Conservation (phyloP, 495 filamentous ascomycete species). For the Aspergillus cristatus region DNA sequence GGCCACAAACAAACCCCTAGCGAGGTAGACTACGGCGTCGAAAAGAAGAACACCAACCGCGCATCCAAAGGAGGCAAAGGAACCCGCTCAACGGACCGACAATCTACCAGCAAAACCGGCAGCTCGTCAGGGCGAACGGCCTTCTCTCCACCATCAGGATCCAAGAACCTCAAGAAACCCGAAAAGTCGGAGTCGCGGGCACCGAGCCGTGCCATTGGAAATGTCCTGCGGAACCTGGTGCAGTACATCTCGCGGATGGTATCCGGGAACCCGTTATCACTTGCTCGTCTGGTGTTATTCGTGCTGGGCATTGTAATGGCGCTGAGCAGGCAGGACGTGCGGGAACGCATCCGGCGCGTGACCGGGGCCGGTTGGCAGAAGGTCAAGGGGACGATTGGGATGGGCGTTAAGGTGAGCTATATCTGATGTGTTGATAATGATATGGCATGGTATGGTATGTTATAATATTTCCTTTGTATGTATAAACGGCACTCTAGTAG, state of each 20-base stretch:
- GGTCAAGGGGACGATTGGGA: constrained; percentile 74
- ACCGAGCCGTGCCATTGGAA: constrained; percentile 22
- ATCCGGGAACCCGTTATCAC: constrained; percentile 60
- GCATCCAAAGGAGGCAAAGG: constrained; percentile 21
- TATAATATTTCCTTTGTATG: constrained; percentile 4
- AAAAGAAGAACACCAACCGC: constrained; percentile 31
- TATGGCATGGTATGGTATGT: too few relatives aligned
- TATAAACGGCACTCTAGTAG: too few relatives aligned
- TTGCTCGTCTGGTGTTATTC: constrained; percentile 72
- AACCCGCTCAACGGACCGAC: constrained; percentile 21
- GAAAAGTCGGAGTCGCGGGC: constrained; percentile 28
- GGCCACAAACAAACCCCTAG: constrained; percentile 41
- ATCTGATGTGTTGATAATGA: constrained; percentile 56
- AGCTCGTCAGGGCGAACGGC: constrained; percentile 19
- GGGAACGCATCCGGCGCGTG: constrained; percentile 62
- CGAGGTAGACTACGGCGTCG: too few relatives aligned
- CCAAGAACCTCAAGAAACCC: constrained; percentile 32
- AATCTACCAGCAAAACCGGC: constrained; percentile 17
- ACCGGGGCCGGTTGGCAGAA: constrained; percentile 71
- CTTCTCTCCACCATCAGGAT: constrained; percentile 21
- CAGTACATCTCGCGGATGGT: constrained; percentile 53
- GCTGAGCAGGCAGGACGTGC: constrained; percentile 62
- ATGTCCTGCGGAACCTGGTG: constrained; percentile 51
- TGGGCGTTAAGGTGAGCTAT: constrained; percentile 98
- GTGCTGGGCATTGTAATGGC: constrained; percentile 71